Conservation (phyloP, 1,284 basidiomycete genomes). For the Ganoderma boninense region DNA sequence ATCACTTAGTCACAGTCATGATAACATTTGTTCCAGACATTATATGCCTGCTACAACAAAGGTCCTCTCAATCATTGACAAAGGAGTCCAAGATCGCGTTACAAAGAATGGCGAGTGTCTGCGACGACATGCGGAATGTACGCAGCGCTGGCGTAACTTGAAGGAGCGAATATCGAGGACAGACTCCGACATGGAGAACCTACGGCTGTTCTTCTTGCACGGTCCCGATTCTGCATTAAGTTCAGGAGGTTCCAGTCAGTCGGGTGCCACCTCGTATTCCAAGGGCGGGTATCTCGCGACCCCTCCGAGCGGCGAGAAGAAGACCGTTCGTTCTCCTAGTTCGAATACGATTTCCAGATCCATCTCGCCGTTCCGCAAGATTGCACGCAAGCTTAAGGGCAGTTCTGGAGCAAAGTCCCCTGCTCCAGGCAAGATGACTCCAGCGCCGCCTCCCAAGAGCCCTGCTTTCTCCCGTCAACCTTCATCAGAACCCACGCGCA, state of each 20-base stretch:
- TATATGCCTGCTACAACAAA: constrained; percentile 94
- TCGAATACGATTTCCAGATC: constrained; percentile 71
- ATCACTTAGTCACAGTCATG: constrained; percentile 8
- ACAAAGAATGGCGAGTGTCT: constrained; percentile 96
- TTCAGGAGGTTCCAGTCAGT: constrained; percentile 74
- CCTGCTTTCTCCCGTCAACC: constrained; percentile 47
- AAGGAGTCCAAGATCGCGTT: constrained; percentile 87
- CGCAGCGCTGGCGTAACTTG: constrained; percentile 82
- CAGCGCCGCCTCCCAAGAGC: constrained; percentile 52
- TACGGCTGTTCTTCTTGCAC: constrained; percentile 66
- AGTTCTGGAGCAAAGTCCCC: constrained; percentile 43
- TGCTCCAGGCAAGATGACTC: constrained; percentile 53
- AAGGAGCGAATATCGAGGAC: constrained; percentile 80
- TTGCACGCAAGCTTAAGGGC: constrained; percentile 69
- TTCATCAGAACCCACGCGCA: constrained; percentile 61
- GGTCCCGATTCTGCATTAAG: constrained; percentile 60
- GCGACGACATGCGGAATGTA: constrained; percentile 86
- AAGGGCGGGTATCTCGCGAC: constrained; percentile 71
- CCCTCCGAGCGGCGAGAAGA: constrained; percentile 59
- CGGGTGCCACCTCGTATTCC: constrained; percentile 56
- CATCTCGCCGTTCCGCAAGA: constrained; percentile 79
- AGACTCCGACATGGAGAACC: constrained; percentile 82
- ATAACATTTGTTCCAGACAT: constrained; percentile 56
- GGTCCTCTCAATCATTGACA: constrained; percentile 93
- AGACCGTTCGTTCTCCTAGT: constrained; percentile 51